These are phyloP conservation scores for Colletotrichum musicola DNA, from an alignment of 2,329 filamentous ascomycete species.

Conservation along the genomic window DNA sequence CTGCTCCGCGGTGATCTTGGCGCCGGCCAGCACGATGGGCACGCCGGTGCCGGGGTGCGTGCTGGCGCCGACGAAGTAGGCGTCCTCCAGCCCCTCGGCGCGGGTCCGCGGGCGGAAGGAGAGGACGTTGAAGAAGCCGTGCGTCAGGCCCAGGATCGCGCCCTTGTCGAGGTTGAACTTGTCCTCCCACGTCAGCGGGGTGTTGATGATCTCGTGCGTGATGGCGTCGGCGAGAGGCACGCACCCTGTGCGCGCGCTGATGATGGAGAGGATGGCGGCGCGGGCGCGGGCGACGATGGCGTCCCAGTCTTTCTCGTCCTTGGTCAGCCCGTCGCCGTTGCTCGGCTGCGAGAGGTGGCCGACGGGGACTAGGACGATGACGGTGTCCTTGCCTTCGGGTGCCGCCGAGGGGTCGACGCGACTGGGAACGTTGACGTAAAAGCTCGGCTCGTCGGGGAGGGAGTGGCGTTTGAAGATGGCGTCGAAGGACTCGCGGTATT, in stretches of 20 bases:
- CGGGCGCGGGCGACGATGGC: slow-evolving; percentile 71
- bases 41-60: slow-evolving; percentile 83
- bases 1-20: slow-evolving; percentile 68
- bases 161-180: slow-evolving; percentile 82
- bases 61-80: slow-evolving; percentile 81
- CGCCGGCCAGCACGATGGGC: slow-evolving; percentile 78
- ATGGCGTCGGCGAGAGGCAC: slow-evolving; percentile 61
- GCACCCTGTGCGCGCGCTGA: slow-evolving; percentile 71
- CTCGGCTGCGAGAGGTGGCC: slow-evolving; percentile 72
- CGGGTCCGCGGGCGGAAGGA: slow-evolving; percentile 73
- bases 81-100: slow-evolving; percentile 60
- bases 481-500: slow-evolving; percentile 81
- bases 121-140: slow-evolving; percentile 81
- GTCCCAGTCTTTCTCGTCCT: slow-evolving; percentile 69
- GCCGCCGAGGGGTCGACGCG: slow-evolving; percentile 77
- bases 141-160: slow-evolving; percentile 78
- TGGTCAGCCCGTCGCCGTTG: slow-evolving; percentile 45
- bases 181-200: slow-evolving; percentile 72
- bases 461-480: slow-evolving; percentile 78
- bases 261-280: slow-evolving; percentile 69
- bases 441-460: slow-evolving; percentile 77
- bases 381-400: slow-evolving; percentile 71
- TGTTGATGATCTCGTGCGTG: slow-evolving; percentile 73
- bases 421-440: slow-evolving; percentile 83
- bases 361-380: slow-evolving; percentile 79